Evolutionary conservation across 73 alveolate species (phyloP).

Genomic region (Paramecium sexaurelia): DNA sequence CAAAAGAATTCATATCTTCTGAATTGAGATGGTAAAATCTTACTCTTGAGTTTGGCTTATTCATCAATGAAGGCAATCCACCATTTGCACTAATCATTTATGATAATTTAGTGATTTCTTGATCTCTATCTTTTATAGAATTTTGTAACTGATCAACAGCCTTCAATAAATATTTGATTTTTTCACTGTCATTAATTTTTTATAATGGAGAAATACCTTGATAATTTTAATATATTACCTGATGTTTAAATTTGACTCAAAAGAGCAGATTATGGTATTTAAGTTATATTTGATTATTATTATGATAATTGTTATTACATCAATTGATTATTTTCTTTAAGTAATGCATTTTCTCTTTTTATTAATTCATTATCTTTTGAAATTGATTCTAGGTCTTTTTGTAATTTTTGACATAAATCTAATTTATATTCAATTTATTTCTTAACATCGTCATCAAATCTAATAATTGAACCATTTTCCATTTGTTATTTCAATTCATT

Average conservation of each 20-base stretch:
- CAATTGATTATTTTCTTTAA: conserved; percentile 5
- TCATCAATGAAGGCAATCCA: background rate
- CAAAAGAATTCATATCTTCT: background rate
- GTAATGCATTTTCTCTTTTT: background rate
- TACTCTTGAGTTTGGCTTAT: background rate
- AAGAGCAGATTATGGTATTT: background rate
- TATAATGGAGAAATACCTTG: background rate
- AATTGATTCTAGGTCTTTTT: background rate
- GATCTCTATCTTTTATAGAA: background rate
- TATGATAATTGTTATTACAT: background rate
- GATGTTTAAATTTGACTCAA: background rate
- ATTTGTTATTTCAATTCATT: background rate
- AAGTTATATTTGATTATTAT: background rate
- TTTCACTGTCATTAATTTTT: conserved; percentile 33
- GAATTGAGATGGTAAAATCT: background rate
- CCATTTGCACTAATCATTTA: background rate
- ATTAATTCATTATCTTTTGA: background rate
- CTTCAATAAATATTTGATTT: conserved; percentile 15
- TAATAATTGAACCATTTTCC: background rate
- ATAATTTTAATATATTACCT: background rate
- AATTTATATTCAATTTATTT: conserved; percentile 18
- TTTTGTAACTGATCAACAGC: conserved; percentile 23
- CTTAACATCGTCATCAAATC: background rate
- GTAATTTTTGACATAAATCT: background rate
- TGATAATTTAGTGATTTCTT: conserved; percentile 3